Conservation (phyloP, 2,329 filamentous ascomycete species). For the Raffaelea ambrosiae region DNA sequence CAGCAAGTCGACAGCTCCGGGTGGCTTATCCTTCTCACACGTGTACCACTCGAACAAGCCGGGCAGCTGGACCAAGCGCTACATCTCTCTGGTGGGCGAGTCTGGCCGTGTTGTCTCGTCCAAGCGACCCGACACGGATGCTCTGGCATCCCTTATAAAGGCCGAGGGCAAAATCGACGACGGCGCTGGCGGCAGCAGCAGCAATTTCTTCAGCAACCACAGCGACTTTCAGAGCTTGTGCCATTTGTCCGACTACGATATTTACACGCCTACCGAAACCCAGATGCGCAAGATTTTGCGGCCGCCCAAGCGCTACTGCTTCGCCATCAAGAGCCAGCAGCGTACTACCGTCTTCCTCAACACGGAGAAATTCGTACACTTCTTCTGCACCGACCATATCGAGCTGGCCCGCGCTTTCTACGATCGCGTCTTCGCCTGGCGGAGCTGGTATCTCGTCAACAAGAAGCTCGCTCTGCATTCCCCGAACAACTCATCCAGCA, state of each 20-base stretch:
- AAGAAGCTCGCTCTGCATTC: conserved; percentile 40
- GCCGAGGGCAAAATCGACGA: conserved; percentile 1
- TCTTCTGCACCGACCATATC: conserved; percentile 74
- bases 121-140: conserved; percentile 57
- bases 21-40: conserved; percentile 53
- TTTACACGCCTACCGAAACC: conserved; percentile 67
- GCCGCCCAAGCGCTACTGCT: conserved; percentile 77
- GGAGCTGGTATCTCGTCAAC: conserved; percentile 84
- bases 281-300: conserved; percentile 64
- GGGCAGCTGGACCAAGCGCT: conserved; percentile 84
- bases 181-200: neutral
- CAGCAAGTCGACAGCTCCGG: conserved; percentile 44
- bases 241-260: conserved; percentile 86
- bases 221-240: conserved; percentile 67
- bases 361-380: conserved; percentile 82
- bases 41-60: conserved; percentile 75
- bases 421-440: conserved; percentile 66
- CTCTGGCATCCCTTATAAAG: conserved; percentile 18
- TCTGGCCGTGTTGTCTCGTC: conserved; percentile 65
- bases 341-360: conserved; percentile 77
- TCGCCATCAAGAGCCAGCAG: conserved; percentile 86
- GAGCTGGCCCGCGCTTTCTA: conserved; percentile 61
- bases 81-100: conserved; percentile 56
- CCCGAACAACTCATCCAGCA: neutral
- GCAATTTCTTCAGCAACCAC: conserved; percentile 24